Evolutionary conservation across 1,284 basidiomycete genomes (phyloP), one percentile per base, ranked within the genome.

Genomic region (Retiboletus flavoniger): DNA sequence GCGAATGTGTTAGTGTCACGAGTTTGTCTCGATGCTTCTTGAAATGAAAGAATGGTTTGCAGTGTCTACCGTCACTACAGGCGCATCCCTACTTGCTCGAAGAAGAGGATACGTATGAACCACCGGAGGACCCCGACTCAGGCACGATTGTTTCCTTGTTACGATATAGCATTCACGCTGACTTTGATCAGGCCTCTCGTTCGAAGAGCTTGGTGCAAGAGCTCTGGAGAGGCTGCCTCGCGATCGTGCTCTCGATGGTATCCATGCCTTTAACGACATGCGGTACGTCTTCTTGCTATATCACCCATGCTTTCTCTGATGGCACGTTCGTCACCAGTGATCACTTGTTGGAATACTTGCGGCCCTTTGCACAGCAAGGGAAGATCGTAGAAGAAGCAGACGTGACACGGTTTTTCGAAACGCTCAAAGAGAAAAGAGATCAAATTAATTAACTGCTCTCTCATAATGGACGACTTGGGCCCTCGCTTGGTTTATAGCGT

Each of bases 61-160:
- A 89, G 84, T 89, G 88, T 66, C 65, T 81, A 7, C 73, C 78
- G 0, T 75, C 75, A 4, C 71, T 91, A 35, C 67, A 78, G 60
- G 66, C 67, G 10, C 71, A 79, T 59, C 74, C 79, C 16, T 91
- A 78, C 67, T 75, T 91, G 24, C 69, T 89, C n/a, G 78, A 86
- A 56, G 86, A 87, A 64, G 89, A 91, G 61, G 88, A 89, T 42
- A 89, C 85, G 0, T 91, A 89, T 59, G 86, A 90, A 64, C 88
- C 86, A 0, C 89, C 89, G 3, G 83, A 88, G 63, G 90, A 91
- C 67, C 89, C 89, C 14, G 89, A 92, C 65, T 89, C 84, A 58
- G 83, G 89, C 83, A 64, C 49, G 72, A 41, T 59, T 14, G 9
- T 19, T 14, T 28, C 13, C 24, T 32, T 3, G 3, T 35, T 48